Conservation (phyloP, 345 rosid species). For the Carallia brachiata region DNA sequence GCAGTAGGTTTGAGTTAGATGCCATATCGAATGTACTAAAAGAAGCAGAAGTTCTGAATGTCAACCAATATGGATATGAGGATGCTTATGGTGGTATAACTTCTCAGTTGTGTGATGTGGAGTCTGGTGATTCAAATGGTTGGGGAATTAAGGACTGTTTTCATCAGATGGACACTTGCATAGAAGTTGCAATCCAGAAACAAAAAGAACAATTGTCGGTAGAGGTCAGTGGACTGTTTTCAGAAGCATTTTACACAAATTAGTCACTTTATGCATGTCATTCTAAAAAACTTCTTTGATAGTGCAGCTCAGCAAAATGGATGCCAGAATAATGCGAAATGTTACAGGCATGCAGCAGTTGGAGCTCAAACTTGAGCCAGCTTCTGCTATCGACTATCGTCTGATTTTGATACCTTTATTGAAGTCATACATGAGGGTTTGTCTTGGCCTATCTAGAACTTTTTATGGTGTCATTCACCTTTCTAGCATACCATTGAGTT, state of each 20-base stretch:
- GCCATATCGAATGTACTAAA: constrained; percentile 66
- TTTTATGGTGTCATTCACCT: constrained; percentile 12
- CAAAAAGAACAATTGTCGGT: constrained; percentile 74
- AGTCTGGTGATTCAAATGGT: constrained; percentile 75
- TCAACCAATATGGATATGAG: constrained; percentile 69
- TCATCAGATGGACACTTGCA: constrained; percentile 69
- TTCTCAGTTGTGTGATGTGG: constrained; percentile 79
- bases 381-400: constrained; percentile 67
- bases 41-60: constrained; percentile 69
- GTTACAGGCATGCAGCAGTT: constrained; percentile 77
- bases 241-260: constrained; percentile 5
- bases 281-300: constrained; percentile 22
- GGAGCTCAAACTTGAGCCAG: constrained; percentile 75
- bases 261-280: not conserved
- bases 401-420: constrained; percentile 64
- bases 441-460: constrained; percentile 27
- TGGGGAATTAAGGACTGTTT: constrained; percentile 68
- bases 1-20: constrained; percentile 67
- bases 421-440: constrained; percentile 80
- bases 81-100: constrained; percentile 52
- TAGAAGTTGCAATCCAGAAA: constrained; percentile 74
- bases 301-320: constrained; percentile 79
- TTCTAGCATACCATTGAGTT: constrained; percentile 3
- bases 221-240: constrained; percentile 55
- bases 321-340: constrained; percentile 68